Evolutionary conservation across 768 basidiomycete species (phyloP).

Genomic region (Russula vinacea): DNA sequence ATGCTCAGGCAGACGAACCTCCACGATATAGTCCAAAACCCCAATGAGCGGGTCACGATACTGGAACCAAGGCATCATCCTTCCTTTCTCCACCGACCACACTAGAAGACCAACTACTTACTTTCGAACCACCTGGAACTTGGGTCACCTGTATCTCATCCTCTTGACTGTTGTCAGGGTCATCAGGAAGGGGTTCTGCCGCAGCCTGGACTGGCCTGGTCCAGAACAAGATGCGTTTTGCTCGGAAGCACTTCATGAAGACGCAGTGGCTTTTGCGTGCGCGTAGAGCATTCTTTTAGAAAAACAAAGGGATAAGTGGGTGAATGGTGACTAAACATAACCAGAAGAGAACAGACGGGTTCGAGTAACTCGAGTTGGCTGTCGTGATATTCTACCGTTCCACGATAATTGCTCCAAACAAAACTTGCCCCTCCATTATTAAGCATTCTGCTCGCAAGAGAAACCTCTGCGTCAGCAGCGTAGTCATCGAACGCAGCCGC

Average conservation of each 20-base stretch:
- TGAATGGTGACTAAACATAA: neutral
- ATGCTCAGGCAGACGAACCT: conserved; percentile 1
- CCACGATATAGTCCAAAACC: conserved; percentile 16
- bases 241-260: conserved; percentile 19
- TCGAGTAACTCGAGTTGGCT: neutral
- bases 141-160: neutral
- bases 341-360: neutral
- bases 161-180: neutral
- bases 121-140: neutral
- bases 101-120: neutral
- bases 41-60: conserved; percentile 8
- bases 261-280: conserved; percentile 7
- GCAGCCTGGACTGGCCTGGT: neutral
- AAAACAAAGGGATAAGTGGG: neutral
- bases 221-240: conserved; percentile 6
- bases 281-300: no score
- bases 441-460: neutral
- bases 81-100: neutral
- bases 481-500: conserved; percentile 1
- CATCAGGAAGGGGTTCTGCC: conserved; percentile 14
- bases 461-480: neutral
- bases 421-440: neutral
- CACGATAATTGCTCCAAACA: neutral
- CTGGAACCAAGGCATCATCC: neutral
- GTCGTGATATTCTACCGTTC: neutral